These are phyloP conservation scores for Stromatinia cepivora DNA, from an alignment of 2,329 filamentous ascomycete genomes.

Conservation along the genomic window DNA sequence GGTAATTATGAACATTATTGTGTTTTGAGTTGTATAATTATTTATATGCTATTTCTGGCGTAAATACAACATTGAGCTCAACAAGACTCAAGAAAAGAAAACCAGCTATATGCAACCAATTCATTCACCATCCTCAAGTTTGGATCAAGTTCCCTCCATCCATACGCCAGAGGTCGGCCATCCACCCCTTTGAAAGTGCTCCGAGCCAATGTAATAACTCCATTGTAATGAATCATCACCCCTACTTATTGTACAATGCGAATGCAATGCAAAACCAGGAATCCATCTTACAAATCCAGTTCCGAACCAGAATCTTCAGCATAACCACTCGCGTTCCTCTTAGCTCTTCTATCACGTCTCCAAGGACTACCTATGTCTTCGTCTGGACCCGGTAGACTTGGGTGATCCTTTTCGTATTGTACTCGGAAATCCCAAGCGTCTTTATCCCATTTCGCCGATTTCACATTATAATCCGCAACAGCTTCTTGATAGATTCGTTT, in stretches of 20 bases:
- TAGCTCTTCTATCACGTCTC: slow-evolving; percentile 40
- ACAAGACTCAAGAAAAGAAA: slow-evolving; percentile 4
- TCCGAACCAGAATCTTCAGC: slow-evolving; percentile 40
- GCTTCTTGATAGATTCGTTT: slow-evolving; percentile 64
- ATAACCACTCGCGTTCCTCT: slow-evolving; percentile 39
- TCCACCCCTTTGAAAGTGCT: slow-evolving; percentile 18
- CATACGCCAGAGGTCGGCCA: slow-evolving; percentile 21
- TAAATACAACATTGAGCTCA: slow-evolving; percentile 14
- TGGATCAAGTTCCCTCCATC: slow-evolving; percentile 9
- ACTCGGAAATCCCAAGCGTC: slow-evolving; percentile 57
- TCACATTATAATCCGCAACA: slow-evolving; percentile 59
- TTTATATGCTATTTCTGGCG: slow-evolving; percentile 13
- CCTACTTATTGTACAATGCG: slow-evolving; percentile 24
- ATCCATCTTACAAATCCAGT: slow-evolving; percentile 29
- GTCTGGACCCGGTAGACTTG: slow-evolving; percentile 44
- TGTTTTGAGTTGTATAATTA: background rate
- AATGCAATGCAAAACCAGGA: slow-evolving; percentile 22
- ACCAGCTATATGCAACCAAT: slow-evolving; percentile 22
- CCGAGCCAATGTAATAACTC: slow-evolving; percentile 21
- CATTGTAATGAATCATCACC: slow-evolving; percentile 18
- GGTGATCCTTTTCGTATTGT: slow-evolving; percentile 55
- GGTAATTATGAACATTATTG: background rate
- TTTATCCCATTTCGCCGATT: slow-evolving; percentile 70
- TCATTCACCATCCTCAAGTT: background rate
- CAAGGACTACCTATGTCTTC: slow-evolving; percentile 38